Conservation (phyloP, 305 asterid species). For the Striga hermonthica region DNA sequence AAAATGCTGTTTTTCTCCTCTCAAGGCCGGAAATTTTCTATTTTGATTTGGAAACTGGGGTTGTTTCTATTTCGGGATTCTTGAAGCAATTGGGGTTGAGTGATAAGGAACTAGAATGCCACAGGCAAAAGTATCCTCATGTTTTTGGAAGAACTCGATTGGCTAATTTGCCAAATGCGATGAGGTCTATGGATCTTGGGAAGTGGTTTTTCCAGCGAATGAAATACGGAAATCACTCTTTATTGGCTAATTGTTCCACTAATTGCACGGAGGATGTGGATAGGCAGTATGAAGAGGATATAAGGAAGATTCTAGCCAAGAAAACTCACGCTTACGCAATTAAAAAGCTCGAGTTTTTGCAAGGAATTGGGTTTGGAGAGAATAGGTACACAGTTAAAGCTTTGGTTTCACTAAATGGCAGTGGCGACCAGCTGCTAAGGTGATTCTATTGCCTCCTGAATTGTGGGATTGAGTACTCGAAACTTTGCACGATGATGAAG, state of each 20-base stretch:
- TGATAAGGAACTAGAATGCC: constrained; percentile 33
- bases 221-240: constrained; percentile 43
- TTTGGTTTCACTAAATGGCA: constrained; percentile 39
- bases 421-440: constrained; percentile 41
- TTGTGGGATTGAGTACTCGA: constrained; percentile 52
- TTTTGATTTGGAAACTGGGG: constrained; percentile 40
- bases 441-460: constrained; percentile 51
- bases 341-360: constrained; percentile 50
- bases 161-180: constrained; percentile 45
- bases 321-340: constrained; percentile 34
- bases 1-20: constrained; percentile 54
- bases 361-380: constrained; percentile 61
- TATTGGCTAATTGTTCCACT: constrained; percentile 38
- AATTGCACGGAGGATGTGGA: constrained; percentile 37
- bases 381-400: constrained; percentile 49
- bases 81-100: constrained; percentile 46
- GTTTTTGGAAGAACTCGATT: constrained; percentile 62
- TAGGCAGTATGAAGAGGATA: constrained; percentile 34
- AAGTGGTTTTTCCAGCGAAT: constrained; percentile 61
- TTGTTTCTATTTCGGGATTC: constrained; percentile 50
- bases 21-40: constrained; percentile 46
- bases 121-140: constrained; percentile 47
- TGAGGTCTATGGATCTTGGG: constrained; percentile 53
- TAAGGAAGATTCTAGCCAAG: constrained; percentile 37
- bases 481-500: constrained; percentile 45